Percentiles rank a stretch among this genome's conserved stretches.
These are phyloP conservation scores for Petasospora rhodanensis DNA, from an alignment of 1,139 yeast genomes.

Conservation along the genomic window DNA sequence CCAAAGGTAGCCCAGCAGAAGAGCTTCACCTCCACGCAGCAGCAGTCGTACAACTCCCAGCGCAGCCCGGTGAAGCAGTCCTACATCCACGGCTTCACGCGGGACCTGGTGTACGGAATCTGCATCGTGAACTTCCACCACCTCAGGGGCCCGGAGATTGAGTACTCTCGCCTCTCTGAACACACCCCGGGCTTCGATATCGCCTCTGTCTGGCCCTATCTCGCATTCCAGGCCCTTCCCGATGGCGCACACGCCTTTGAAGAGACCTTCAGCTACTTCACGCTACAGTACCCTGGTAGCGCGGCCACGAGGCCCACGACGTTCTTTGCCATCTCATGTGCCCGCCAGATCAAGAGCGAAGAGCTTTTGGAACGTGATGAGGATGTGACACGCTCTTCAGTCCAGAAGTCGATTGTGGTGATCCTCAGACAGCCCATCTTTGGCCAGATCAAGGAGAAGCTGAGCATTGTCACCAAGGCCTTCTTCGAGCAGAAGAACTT, in stretches of 20 bases:
- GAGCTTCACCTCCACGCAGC: too few species aligned
- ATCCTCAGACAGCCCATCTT: constrained; percentile 82
- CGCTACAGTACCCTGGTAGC: constrained; percentile 68
- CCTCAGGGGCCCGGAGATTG: constrained; percentile 90
- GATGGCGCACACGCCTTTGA: constrained; percentile 93
- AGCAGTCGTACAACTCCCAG: constrained; percentile 1
- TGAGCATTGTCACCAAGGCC: constrained; percentile 83
- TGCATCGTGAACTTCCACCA: constrained; percentile 94
- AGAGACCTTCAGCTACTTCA: constrained; percentile 90
- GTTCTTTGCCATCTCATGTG: constrained; percentile 89
- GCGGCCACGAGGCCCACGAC: constrained; percentile 46
- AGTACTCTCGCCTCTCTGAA: constrained; percentile 77
- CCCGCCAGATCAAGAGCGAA: constrained; percentile 69
- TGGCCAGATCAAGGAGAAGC: constrained; percentile 81
- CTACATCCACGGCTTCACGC: constrained; percentile 16
- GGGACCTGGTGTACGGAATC: constrained; percentile 63
- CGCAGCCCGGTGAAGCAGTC: constrained; percentile 17
- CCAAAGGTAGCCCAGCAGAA: not conserved
- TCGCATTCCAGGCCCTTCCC: constrained; percentile 93
- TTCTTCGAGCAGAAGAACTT: constrained; percentile 81
- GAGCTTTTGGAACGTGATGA: constrained; percentile 54
- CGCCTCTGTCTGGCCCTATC: constrained; percentile 67
- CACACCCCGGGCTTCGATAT: constrained; percentile 32
- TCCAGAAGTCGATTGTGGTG: constrained; percentile 90
- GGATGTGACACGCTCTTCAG: constrained; percentile 81